Conservation (phyloP, 2,329 filamentous ascomycete species). For the Hyphodiscus sp. region DNA sequence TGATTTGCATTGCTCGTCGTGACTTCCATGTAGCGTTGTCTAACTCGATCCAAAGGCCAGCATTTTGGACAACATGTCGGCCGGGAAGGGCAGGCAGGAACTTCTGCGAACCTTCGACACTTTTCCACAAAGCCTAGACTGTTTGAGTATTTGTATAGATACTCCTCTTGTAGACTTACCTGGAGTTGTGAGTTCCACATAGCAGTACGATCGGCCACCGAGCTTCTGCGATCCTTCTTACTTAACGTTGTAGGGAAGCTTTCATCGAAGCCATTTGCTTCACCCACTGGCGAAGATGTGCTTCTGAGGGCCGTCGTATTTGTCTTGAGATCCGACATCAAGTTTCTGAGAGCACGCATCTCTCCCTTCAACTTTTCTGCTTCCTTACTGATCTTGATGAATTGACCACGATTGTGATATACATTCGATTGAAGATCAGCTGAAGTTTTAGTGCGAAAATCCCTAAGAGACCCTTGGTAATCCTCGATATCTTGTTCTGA, state of each 20-base stretch:
- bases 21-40: constrained; percentile 98
- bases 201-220: constrained; percentile 64
- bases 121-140: constrained; percentile 76
- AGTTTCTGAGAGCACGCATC: constrained; percentile 81
- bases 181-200: constrained; percentile 64
- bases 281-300: constrained; percentile 47
- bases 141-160: constrained; percentile 1
- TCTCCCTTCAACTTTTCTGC: constrained; percentile 95
- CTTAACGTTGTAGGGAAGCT: constrained; percentile 50
- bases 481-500: constrained; percentile 30
- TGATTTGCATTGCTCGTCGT: constrained; percentile 79
- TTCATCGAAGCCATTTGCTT: constrained; percentile 42
- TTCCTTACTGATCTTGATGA: constrained; percentile 99
- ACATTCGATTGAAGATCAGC: constrained; percentile 86
- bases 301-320: constrained; percentile 62
- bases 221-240: constrained; percentile 80
- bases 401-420: constrained; percentile 94
- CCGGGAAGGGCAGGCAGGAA: constrained; percentile 85
- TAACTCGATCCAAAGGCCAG: constrained; percentile 88
- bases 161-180: constrained; percentile 9
- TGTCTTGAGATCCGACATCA: constrained; percentile 87
- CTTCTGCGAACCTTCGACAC: constrained; percentile 96
- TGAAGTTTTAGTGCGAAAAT: constrained; percentile 28
- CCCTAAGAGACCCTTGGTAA: constrained; percentile 25
- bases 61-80: constrained; percentile 92